These are phyloP conservation scores for Aspergillus ellipticus DNA, from an alignment of 495 filamentous ascomycete genomes.

Conservation along the genomic window DNA sequence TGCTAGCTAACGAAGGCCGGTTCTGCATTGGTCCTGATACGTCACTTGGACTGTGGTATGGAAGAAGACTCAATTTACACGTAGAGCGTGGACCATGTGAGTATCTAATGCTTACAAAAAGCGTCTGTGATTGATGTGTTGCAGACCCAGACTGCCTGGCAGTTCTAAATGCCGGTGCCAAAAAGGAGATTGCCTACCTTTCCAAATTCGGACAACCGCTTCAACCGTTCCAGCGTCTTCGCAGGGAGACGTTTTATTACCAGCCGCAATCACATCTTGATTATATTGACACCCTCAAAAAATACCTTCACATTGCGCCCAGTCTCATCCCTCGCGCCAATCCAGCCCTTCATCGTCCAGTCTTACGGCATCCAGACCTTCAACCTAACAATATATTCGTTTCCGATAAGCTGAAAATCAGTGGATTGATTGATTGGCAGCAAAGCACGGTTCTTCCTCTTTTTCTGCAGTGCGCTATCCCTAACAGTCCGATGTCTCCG, in stretches of 20 bases:
- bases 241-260: conserved; percentile 17
- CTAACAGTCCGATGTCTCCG: conserved; percentile 15
- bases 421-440: conserved; percentile 24
- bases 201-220: conserved; percentile 14
- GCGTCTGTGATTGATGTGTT: neutral
- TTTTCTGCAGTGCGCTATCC: conserved; percentile 18
- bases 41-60: conserved; percentile 18
- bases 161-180: conserved; percentile 12
- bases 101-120: neutral
- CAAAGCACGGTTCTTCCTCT: conserved; percentile 16
- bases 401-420: conserved; percentile 11
- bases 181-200: conserved; percentile 19
- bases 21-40: conserved; percentile 23
- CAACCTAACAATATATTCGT: conserved; percentile 24
- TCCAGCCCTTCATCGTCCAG: conserved; percentile 9
- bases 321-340: conserved; percentile 1
- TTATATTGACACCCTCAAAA: conserved; percentile 10
- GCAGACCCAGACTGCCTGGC: conserved; percentile 9
- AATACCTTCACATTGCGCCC: conserved; percentile 18
- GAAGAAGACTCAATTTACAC: conserved; percentile 9
- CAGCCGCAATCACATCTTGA: conserved; percentile 14
- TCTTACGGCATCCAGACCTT: conserved; percentile 22
- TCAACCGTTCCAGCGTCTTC: conserved; percentile 17
- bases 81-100: conserved; percentile 21
- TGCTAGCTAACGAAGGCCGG: neutral